These are phyloP conservation scores for Paecilomyces dactylethromorphus DNA, from an alignment of 2,329 filamentous ascomycete species.

Conservation along the genomic window DNA sequence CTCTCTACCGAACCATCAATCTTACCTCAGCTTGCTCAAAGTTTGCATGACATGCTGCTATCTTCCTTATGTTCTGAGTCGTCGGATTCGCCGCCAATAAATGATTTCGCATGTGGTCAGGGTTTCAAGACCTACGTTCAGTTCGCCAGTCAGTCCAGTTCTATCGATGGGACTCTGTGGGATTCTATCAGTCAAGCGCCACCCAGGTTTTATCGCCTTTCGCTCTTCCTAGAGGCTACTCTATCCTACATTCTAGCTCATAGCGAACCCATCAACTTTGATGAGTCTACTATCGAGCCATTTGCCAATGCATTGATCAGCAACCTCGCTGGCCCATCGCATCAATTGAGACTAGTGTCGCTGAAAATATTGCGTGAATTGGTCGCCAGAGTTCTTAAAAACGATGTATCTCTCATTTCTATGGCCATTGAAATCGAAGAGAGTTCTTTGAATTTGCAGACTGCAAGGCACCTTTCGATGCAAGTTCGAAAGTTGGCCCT, in stretches of 20 bases:
- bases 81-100: conserved; percentile 54
- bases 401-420: conserved; percentile 37
- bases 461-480: conserved; percentile 72
- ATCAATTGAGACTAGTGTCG: conserved; percentile 65
- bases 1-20: conserved; percentile 57
- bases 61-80: conserved; percentile 58
- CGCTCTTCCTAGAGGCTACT: conserved; percentile 60
- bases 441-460: conserved; percentile 69
- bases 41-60: conserved; percentile 60
- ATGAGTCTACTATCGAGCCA: conserved; percentile 52
- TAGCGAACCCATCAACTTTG: conserved; percentile 25
- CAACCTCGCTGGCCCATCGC: conserved; percentile 70
- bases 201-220: conserved; percentile 57
- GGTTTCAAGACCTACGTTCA: conserved; percentile 68
- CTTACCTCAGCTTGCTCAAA: conserved; percentile 58
- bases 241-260: conserved; percentile 42
- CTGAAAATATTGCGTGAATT: conserved; percentile 65
- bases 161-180: conserved; percentile 56
- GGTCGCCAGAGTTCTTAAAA: conserved; percentile 41
- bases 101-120: conserved; percentile 67
- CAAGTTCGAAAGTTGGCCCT: conserved; percentile 71
- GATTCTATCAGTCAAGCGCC: conserved; percentile 61
- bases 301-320: conserved; percentile 60
- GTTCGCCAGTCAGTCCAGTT: conserved; percentile 54
- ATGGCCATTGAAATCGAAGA: conserved; percentile 75